phyloP scores from a whole-genome alignment of 2,329 filamentous ascomycete genomes.

The Calonectria fujianensis region DNA sequence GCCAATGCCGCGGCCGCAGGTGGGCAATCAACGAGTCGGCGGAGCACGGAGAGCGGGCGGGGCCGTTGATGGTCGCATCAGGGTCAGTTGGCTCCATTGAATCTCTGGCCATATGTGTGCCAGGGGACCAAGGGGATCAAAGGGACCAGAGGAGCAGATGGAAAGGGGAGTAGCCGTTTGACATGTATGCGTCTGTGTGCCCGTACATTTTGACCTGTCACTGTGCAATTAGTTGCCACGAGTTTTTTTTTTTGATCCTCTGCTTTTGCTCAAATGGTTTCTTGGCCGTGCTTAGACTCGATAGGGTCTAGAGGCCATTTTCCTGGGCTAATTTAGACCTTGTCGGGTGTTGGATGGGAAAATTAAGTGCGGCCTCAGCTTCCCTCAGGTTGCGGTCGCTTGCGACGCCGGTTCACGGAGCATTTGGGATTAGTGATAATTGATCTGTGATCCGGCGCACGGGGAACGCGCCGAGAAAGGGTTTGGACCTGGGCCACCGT shows the following conservation, averaged over 20 bases:
- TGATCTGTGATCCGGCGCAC: conserved; percentile 11
- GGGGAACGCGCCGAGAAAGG: conserved; percentile 3
- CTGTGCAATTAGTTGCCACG: conserved; percentile 8
- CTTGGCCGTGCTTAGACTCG: not conserved
- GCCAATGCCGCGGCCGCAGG: conserved; percentile 32
- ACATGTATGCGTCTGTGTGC: conserved; percentile 8
- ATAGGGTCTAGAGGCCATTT: not conserved
- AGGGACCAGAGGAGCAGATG: not conserved
- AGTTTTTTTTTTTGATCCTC: not conserved
- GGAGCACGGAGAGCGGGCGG: conserved; percentile 35
- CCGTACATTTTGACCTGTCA: conserved; percentile 6
- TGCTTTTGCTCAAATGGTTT: not conserved
- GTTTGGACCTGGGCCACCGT: not conserved
- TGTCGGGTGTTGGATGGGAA: not conserved
- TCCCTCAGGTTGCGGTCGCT: conserved; percentile 29
- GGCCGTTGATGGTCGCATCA: conserved; percentile 36
- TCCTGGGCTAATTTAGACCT: conserved; percentile 13
- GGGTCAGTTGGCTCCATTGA: conserved; percentile 27
- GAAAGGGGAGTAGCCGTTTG: not conserved
- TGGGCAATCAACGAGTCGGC: conserved; percentile 29
- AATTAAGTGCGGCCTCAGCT: conserved; percentile 27
- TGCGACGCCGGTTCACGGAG: conserved; percentile 13
- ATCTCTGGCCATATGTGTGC: conserved; percentile 1
- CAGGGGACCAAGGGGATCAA: not conserved
- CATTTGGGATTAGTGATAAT: conserved; percentile 1